Evolutionary conservation across 2,329 filamentous ascomycete genomes (phyloP).

Genomic region (Tolypocladium tundrense): DNA sequence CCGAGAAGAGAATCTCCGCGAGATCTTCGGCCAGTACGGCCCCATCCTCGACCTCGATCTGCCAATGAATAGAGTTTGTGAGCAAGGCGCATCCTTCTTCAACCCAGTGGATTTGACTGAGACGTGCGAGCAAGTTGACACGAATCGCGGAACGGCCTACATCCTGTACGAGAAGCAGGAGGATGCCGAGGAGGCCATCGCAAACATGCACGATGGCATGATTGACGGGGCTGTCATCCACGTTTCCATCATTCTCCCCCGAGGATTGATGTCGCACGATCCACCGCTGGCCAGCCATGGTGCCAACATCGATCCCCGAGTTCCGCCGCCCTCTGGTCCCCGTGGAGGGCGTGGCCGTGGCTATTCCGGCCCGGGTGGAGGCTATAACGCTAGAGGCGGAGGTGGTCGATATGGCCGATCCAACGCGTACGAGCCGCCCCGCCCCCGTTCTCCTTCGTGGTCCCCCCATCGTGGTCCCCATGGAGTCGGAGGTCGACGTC

Average conservation of each 20-base stretch:
- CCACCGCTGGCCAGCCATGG: constrained; percentile 62
- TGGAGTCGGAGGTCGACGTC: constrained; percentile 27
- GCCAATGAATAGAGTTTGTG: constrained; percentile 79
- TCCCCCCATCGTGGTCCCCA: constrained; percentile 24
- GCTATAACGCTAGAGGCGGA: constrained; percentile 22
- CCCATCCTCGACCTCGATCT: constrained; percentile 79
- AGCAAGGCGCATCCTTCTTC: constrained; percentile 14
- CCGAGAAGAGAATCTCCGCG: constrained; percentile 74
- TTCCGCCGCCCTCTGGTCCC: constrained; percentile 19
- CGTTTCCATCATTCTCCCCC: constrained; percentile 80
- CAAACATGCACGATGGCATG: constrained; percentile 97
- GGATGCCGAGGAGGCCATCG: constrained; percentile 79
- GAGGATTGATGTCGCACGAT: constrained; percentile 69
- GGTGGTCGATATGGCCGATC: constrained; percentile 31
- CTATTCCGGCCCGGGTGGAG: constrained; percentile 10
- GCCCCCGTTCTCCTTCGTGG: constrained; percentile 29
- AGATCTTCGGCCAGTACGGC: constrained; percentile 88
- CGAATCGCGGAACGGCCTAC: constrained; percentile 88
- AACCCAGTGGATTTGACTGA: neutral
- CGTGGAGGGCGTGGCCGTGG: constrained; percentile 22
- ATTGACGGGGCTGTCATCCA: constrained; percentile 74
- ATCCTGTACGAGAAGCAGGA: constrained; percentile 70
- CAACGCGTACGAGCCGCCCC: constrained; percentile 54
- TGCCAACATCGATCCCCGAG: constrained; percentile 44
- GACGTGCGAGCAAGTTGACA: constrained; percentile 49